Percentiles rank a stretch among this genome's conserved stretches.
Evolutionary conservation across 2,329 filamentous ascomycete species (phyloP).

Genomic region (Pseudocercospora cruenta): DNA sequence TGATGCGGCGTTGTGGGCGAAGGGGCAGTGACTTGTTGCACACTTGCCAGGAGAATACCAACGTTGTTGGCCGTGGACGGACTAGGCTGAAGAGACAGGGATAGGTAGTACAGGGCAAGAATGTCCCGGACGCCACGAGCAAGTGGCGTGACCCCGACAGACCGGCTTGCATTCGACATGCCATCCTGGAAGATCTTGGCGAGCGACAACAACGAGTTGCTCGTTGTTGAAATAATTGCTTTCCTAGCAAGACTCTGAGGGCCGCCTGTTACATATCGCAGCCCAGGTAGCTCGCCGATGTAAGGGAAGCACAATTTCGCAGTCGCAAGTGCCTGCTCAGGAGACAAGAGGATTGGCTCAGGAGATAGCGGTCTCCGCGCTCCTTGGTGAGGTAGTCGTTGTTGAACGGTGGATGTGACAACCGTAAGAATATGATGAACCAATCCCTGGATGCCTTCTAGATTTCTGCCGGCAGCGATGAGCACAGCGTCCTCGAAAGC

Average conservation of each 20-base stretch:
- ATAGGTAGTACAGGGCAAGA: conserved; percentile 91
- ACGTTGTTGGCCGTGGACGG: conserved; percentile 98
- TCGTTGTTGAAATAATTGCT: conserved; percentile 87
- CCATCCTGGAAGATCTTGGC: conserved; percentile 98
- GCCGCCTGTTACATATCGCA: conserved; percentile 62
- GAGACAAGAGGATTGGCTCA: conserved; percentile 76
- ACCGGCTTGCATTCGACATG: conserved; percentile 72
- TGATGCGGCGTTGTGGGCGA: conserved; percentile 36
- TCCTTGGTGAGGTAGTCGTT: conserved; percentile 36
- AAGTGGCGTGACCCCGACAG: conserved; percentile 37
- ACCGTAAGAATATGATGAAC: conserved; percentile 77
- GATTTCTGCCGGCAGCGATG: conserved; percentile 75
- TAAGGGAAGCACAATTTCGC: conserved; percentile 79
- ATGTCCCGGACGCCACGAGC: conserved; percentile 87
- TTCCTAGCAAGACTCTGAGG: conserved; percentile 71
- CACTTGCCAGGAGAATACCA: conserved; percentile 91
- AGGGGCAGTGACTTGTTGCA: conserved; percentile 68
- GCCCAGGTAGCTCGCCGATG: conserved; percentile 76
- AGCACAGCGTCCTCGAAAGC: conserved; percentile 95
- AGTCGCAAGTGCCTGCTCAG: conserved; percentile 80
- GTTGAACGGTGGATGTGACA: conserved; percentile 49
- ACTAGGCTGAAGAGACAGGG: conserved; percentile 89
- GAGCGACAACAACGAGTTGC: conserved; percentile 89
- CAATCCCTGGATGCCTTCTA: conserved; percentile 73
- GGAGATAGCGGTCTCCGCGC: conserved; percentile 35